Conservation (phyloP, 108 stramenopile genomes). For the Cyclotella kingstonii region DNA sequence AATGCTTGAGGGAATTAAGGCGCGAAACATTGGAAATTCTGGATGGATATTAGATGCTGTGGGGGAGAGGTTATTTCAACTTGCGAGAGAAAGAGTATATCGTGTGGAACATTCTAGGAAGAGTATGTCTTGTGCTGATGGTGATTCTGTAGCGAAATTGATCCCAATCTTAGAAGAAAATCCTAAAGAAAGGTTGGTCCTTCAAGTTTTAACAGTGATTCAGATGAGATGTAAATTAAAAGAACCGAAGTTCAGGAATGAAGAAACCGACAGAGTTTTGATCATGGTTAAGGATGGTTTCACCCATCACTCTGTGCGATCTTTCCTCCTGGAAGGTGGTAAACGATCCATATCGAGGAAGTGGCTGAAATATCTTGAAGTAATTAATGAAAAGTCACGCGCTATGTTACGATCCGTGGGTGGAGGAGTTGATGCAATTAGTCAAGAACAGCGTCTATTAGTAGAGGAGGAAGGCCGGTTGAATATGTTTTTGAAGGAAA, state of each 20-base stretch:
- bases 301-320: slow-evolving; percentile 63
- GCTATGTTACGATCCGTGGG: slow-evolving; percentile 42
- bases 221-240: slow-evolving; percentile 41
- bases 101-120: slow-evolving; percentile 48
- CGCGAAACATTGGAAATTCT: slow-evolving; percentile 65
- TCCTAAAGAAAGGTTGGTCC: slow-evolving; percentile 90
- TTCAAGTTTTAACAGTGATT: slow-evolving; percentile 85
- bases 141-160: slow-evolving; percentile 48
- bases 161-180: slow-evolving; percentile 84
- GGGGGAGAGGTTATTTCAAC: slow-evolving; percentile 85
- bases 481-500: too few species aligned
- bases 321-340: slow-evolving; percentile 58
- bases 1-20: slow-evolving; percentile 72
- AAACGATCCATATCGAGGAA: slow-evolving; percentile 47
- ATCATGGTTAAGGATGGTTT: slow-evolving; percentile 91
- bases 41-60: slow-evolving; percentile 88
- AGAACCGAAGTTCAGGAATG: slow-evolving; percentile 6
- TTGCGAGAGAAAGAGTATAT: slow-evolving; percentile 91
- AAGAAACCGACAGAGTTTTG: slow-evolving; percentile 49
- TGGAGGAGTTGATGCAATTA: slow-evolving; percentile 44
- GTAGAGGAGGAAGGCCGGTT: slow-evolving; percentile 75
- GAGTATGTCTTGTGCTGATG: slow-evolving; percentile 31
- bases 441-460: slow-evolving; percentile 70
- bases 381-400: slow-evolving; percentile 63
- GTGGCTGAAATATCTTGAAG: slow-evolving; percentile 68